Percentiles rank a stretch among this genome's conserved stretches.
Conservation (phyloP, 306 rosid species). For the Castanea crenata region DNA sequence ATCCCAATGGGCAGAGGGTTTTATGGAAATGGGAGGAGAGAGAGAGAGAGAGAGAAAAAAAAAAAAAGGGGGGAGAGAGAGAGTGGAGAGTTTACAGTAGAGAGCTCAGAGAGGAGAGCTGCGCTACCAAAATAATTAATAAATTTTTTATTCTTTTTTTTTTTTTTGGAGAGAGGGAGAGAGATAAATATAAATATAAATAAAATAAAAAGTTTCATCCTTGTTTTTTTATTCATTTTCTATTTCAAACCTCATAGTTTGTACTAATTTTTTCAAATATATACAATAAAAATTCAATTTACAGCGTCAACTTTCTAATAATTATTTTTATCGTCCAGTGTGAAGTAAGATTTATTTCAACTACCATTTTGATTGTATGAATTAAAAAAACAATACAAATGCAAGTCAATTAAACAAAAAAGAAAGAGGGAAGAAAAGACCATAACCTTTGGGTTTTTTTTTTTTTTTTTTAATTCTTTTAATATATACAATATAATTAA, state of each 20-base stretch:
- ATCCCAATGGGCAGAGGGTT: not conserved
- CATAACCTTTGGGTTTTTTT: no score
- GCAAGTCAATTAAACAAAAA: no score
- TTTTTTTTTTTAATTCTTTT: no score
- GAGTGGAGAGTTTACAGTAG: not conserved
- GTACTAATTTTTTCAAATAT: not conserved
- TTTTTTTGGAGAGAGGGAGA: not conserved
- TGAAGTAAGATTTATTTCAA: no score
- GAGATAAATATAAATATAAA: not conserved
- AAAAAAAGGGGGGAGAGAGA: not conserved
- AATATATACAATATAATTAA: no score
- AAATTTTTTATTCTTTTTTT: not conserved
- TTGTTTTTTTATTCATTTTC: not conserved
- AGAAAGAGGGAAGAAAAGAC: no score
- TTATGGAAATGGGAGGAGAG: not conserved
- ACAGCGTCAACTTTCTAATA: rapidly evolving
- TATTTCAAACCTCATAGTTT: not conserved
- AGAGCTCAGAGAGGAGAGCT: not conserved
- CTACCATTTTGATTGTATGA: no score
- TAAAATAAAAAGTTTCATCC: not conserved
- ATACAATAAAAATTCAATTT: not conserved
- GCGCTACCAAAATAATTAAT: constrained; percentile 5
- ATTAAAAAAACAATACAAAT: no score
- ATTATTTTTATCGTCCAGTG: no score
- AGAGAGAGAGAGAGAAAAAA: not conserved